phyloP scores from a whole-genome alignment of 176 grass and related monocot species.

The Bolboschoenus planiculmis region DNA sequence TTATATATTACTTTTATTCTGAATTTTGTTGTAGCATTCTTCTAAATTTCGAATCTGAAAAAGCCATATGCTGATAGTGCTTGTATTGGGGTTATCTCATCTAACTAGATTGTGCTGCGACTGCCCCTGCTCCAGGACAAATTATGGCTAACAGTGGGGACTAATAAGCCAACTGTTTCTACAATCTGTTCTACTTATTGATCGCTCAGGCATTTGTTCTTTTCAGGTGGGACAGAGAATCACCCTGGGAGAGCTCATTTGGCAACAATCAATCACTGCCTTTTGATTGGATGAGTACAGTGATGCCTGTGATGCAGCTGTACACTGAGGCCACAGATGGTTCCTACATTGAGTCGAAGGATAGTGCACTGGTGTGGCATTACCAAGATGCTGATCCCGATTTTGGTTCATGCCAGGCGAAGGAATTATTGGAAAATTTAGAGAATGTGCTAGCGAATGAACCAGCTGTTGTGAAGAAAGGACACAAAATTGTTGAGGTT shows the following conservation, averaged over 20 bases:
- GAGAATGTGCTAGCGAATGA: conserved; percentile 23
- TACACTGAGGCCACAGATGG: conserved; percentile 34
- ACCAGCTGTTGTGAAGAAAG: conserved; percentile 21
- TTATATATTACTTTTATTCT: not conserved
- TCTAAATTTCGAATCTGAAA: not conserved
- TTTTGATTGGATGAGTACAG: conserved; percentile 23
- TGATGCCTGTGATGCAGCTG: conserved; percentile 14
- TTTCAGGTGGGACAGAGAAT: conserved; percentile 36
- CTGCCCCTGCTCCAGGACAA: not conserved
- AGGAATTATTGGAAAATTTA: conserved; percentile 35
- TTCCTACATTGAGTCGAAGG: conserved; percentile 32
- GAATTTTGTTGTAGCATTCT: not conserved
- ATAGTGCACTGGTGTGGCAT: conserved; percentile 35
- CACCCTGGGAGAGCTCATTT: conserved; percentile 22
- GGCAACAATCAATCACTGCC: not conserved
- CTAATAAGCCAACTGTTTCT: not conserved
- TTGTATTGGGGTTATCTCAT: not conserved
- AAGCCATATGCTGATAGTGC: not conserved
- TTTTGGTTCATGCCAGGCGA: conserved; percentile 26
- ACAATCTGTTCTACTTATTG: not conserved
- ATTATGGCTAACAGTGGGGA: not conserved
- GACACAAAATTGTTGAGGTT: conserved; percentile 31
- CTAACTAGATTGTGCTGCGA: not conserved
- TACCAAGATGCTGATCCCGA: conserved; percentile 24
- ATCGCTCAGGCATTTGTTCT: not conserved